Base-by-base conservation (phyloP, 345 rosid species). In the Hibiscus syriacus region DNA sequence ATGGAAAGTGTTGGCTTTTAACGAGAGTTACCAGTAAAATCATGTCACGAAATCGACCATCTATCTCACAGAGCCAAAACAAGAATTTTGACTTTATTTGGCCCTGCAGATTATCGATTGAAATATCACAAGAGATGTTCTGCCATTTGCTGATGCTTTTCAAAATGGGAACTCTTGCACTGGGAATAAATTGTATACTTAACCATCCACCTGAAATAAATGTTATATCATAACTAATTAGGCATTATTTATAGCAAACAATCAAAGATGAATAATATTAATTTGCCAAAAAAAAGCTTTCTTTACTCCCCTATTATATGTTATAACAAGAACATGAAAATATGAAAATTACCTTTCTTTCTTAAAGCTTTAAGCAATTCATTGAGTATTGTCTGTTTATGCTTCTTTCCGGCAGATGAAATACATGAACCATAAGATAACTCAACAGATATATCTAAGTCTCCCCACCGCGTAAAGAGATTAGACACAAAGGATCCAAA, bases 401-500 rank as follows among this genome's bases (percentile, higher is more conserved):
- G 78, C 80, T 78, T 90, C 84, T 88, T 93, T 66, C 87, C 97
- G 69, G 86, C 63, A 73, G 82, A 82, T 48, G 90, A 80, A 66
- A 90, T 79, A 61, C 75, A 76, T 4, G 92, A 67, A 55, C 87
- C 83, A 34, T 79, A 77, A 55, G 76, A 61, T 53, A 90, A 73
- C 49, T 86, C 82, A 30, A 93, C 65, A 54, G 98, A 87, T 70
- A 93, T 78, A 78, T 93, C 97, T 73, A 93, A 74, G 77, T 93
- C 98, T 73, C 94, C 96, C 82, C 86, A 72, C 38, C 84, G 73
- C 14, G 88, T 76, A 79, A 90, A 90, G 74, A 90, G 96, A 77
- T 88, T 83, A 22, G 98, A 90, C 45, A 88, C 86, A 74, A 88
- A 88, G 6, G 97, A 93, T 68, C 98, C 98, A 81, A 82, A 93